Evolutionary conservation across 2,329 filamentous ascomycete species (phyloP).

Genomic region (Bipolaris victoriae): DNA sequence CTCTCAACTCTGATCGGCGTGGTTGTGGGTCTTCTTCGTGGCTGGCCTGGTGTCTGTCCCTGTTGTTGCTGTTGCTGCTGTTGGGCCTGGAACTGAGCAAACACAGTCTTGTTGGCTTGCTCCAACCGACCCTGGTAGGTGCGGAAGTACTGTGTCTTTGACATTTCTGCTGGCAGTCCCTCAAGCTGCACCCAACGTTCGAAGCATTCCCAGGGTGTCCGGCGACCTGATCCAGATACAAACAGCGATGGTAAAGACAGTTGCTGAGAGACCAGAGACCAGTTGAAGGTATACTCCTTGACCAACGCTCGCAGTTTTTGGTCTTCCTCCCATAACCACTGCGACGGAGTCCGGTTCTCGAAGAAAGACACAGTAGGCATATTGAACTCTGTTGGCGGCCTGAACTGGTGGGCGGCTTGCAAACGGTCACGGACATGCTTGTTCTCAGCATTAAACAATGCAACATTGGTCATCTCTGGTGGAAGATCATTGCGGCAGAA

Average conservation of each 20-base stretch:
- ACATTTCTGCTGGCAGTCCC: slow-evolving; percentile 89
- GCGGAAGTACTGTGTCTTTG: slow-evolving; percentile 94
- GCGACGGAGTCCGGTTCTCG: slow-evolving; percentile 82
- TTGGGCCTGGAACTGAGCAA: slow-evolving; percentile 63
- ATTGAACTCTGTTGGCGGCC: slow-evolving; percentile 85
- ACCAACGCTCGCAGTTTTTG: slow-evolving; percentile 86
- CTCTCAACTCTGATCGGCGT: slow-evolving; percentile 83
- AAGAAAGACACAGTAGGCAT: slow-evolving; percentile 94
- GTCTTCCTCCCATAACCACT: slow-evolving; percentile 90
- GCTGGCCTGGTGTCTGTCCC: slow-evolving; percentile 56
- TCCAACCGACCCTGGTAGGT: slow-evolving; percentile 69
- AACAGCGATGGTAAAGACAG: slow-evolving; percentile 76
- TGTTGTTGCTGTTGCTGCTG: slow-evolving; percentile 62
- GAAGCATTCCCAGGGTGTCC: slow-evolving; percentile 98
- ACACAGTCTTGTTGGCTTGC: slow-evolving; percentile 64
- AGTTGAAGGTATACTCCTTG: slow-evolving; percentile 95
- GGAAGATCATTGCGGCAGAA: slow-evolving; percentile 59
- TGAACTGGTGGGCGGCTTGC: slow-evolving; percentile 89
- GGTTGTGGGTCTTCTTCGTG: slow-evolving; percentile 70
- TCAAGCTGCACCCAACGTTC: slow-evolving; percentile 95
- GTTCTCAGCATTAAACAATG: slow-evolving; percentile 87
- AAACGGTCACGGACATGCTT: slow-evolving; percentile 88
- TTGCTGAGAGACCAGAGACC: slow-evolving; percentile 89
- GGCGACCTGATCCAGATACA: slow-evolving; percentile 82
- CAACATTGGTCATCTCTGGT: slow-evolving; percentile 76